These are phyloP conservation scores for Adansonia grandidieri DNA, from an alignment of 441 rosid genomes.

Conservation along the genomic window DNA sequence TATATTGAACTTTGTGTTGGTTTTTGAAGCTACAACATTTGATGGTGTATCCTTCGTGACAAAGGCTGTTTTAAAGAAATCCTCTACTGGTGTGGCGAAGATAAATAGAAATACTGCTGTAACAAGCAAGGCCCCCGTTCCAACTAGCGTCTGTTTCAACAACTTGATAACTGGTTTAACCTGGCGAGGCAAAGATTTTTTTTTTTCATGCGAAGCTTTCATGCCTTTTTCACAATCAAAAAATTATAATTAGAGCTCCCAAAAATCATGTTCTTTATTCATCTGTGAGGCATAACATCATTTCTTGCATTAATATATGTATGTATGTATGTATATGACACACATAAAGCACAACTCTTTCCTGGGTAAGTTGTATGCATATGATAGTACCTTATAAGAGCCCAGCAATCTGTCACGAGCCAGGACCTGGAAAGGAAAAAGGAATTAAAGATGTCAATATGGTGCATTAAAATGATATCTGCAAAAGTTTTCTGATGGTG, in stretches of 20 bases:
- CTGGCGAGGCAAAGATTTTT: constrained; percentile 38
- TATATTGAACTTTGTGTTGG: constrained; percentile 58
- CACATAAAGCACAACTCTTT: background rate
- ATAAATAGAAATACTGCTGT: constrained; percentile 61
- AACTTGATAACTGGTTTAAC: constrained; percentile 86
- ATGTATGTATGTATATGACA: too few species aligned
- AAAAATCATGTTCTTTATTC: background rate
- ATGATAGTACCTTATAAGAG: constrained; percentile 74
- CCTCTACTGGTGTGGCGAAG: constrained; percentile 82
- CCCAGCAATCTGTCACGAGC: constrained; percentile 95
- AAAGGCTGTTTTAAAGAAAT: constrained; percentile 55
- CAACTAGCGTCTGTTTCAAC: constrained; percentile 84
- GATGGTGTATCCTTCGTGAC: constrained; percentile 42
- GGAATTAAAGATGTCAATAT: background rate
- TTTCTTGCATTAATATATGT: background rate
- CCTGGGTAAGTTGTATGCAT: background rate
- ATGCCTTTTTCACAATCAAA: background rate
- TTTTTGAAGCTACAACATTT: constrained; percentile 47
- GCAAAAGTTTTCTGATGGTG: background rate
- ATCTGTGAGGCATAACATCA: background rate
- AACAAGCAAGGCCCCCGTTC: constrained; percentile 82
- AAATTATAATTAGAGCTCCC: background rate
- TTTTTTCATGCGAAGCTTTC: background rate
- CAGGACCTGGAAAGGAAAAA: constrained; percentile 58
- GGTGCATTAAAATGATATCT: background rate